Evolutionary conservation across 2,329 filamentous ascomycete genomes (phyloP).

Genomic region (Thermoascus crustaceus): DNA sequence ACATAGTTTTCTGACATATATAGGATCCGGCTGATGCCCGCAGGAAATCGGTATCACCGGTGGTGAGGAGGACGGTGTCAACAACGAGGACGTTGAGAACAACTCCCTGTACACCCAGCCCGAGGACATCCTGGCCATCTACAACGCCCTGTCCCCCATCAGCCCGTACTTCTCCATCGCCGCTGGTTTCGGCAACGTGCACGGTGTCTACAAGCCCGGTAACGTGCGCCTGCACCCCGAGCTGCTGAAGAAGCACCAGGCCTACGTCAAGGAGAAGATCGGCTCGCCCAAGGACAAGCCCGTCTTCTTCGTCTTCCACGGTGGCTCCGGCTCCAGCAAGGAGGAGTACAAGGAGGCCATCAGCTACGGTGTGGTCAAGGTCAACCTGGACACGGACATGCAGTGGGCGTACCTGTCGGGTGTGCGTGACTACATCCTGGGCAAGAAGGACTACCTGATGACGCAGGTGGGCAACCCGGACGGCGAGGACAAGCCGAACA

Average conservation of each 20-base stretch:
- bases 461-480: slow-evolving; percentile 90
- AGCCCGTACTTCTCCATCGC: slow-evolving; percentile 97
- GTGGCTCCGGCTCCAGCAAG: slow-evolving; percentile 85
- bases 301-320: slow-evolving; percentile 99
- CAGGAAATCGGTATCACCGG: slow-evolving; percentile 86
- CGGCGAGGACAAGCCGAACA: slow-evolving; percentile 96
- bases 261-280: slow-evolving; percentile 75
- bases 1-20: not conserved
- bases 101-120: slow-evolving; percentile 95
- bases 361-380: slow-evolving; percentile 92
- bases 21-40: not conserved
- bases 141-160: slow-evolving; percentile 75
- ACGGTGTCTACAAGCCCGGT: slow-evolving; percentile 97
- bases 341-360: slow-evolving; percentile 86
- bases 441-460: slow-evolving; percentile 90
- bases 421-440: slow-evolving; percentile 88
- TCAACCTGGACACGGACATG: slow-evolving; percentile 97
- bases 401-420: slow-evolving; percentile 90
- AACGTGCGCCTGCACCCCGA: slow-evolving; percentile 97
- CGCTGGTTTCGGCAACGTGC: slow-evolving; percentile 96
- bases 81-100: slow-evolving; percentile 98
- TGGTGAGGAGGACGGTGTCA: slow-evolving; percentile 95
- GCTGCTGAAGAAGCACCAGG: slow-evolving; percentile 94
- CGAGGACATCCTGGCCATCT: slow-evolving; percentile 88
- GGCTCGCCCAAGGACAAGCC: slow-evolving; percentile 70